These are phyloP conservation scores for Phlebiopsis flavidoalba DNA, from an alignment of 768 basidiomycete genomes.

Conservation along the genomic window DNA sequence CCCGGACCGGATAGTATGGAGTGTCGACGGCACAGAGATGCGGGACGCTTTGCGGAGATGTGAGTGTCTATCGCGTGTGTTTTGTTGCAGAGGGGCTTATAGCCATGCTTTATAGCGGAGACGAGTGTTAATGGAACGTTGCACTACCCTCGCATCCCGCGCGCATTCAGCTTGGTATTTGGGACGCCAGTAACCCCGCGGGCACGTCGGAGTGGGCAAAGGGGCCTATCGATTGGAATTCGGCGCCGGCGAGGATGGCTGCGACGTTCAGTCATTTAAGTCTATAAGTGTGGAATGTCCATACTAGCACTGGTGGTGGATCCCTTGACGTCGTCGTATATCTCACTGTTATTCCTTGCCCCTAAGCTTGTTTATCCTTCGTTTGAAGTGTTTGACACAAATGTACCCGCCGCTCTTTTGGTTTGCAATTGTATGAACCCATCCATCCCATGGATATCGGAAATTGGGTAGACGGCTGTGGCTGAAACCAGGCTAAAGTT, in stretches of 20 bases:
- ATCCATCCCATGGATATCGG: no score
- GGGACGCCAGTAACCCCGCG: slow-evolving; percentile 37
- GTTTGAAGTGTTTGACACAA: not conserved
- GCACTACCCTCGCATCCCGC: slow-evolving; percentile 34
- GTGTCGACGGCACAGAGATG: slow-evolving; percentile 30
- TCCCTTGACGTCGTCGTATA: not conserved
- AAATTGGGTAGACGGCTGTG: no score
- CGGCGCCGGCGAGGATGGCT: slow-evolving; percentile 25
- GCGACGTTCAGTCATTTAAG: slow-evolving; percentile 31
- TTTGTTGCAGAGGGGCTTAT: not conserved
- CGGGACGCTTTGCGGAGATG: slow-evolving; percentile 27
- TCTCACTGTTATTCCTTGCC: not conserved
- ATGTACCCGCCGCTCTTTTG: no score
- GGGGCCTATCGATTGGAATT: slow-evolving; percentile 38
- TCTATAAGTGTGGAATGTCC: slow-evolving; percentile 34
- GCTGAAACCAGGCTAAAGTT: no score
- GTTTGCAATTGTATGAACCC: no score
- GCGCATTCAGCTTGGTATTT: slow-evolving; percentile 40
- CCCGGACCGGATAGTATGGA: slow-evolving; percentile 33
- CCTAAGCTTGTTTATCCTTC: not conserved
- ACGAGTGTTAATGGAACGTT: slow-evolving; percentile 28
- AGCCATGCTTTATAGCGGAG: slow-evolving; percentile 14
- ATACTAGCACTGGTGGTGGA: not conserved
- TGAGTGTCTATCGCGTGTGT: slow-evolving; percentile 1
- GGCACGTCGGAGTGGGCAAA: slow-evolving; percentile 40